A percentile compares a stretch with the other conserved stretches of the same genome.
phyloP scores from a whole-genome alignment of 441 rosid species.

The Pelargonium cotyledonis region DNA sequence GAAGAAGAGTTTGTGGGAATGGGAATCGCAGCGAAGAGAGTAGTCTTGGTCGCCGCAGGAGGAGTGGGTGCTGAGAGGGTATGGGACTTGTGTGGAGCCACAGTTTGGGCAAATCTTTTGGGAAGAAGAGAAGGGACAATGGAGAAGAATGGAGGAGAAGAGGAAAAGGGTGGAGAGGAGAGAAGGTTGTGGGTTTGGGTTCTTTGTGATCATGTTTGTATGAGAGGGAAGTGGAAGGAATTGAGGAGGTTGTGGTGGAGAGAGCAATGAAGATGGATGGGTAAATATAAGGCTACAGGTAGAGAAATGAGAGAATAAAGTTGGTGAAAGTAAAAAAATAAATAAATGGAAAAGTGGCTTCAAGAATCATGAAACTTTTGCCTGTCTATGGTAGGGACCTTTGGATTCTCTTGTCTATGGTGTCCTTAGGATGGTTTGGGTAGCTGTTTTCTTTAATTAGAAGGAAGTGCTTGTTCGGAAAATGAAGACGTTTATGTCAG shows the following conservation, averaged over 20 bases:
- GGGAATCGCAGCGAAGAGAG: constrained; percentile 38
- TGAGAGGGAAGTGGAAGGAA: too few species aligned
- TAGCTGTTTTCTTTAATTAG: neutral
- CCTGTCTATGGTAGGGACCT: constrained; percentile 5
- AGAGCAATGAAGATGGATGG: constrained; percentile 13
- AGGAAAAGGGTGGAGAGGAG: constrained; percentile 11
- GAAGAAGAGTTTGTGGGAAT: constrained; percentile 38
- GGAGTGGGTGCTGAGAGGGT: constrained; percentile 53
- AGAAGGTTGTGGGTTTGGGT: constrained; percentile 9
- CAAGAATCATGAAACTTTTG: constrained; percentile 21
- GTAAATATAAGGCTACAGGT: constrained; percentile 28
- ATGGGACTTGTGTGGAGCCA: constrained; percentile 41
- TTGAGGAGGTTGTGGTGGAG: constrained; percentile 1
- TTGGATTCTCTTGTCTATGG: neutral
- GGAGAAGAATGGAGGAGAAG: constrained; percentile 16
- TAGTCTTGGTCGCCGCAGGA: constrained; percentile 48
- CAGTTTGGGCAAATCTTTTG: constrained; percentile 44
- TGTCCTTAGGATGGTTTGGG: neutral
- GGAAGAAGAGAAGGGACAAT: constrained; percentile 20
- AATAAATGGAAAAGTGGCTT: constrained; percentile 28
- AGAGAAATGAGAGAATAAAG: constrained; percentile 29
- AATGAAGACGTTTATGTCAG: too few species aligned
- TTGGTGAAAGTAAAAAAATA: constrained; percentile 11
- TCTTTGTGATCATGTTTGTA: constrained; percentile 27
- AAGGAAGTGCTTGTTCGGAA: too few species aligned